Conservation (phyloP, 331 rosid genomes). For the Dryas integrifolia region DNA sequence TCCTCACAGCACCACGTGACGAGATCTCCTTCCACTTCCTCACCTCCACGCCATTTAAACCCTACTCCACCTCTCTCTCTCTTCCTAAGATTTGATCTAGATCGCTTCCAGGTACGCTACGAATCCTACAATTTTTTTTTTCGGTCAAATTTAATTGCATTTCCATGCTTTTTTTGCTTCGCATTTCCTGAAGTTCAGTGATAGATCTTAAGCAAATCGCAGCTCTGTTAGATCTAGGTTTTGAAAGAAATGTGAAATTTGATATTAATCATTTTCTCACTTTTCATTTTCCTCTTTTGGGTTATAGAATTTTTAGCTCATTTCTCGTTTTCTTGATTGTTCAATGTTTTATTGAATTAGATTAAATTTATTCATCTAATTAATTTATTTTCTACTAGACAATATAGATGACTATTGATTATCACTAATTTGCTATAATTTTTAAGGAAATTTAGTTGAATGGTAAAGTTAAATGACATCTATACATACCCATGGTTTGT, state of each 20-base stretch:
- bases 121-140: neutral
- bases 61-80: neutral
- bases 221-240: neutral
- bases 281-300: neutral
- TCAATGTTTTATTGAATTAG: neutral
- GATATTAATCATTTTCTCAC: neutral
- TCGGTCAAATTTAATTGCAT: neutral
- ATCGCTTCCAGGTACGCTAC: slow-evolving; percentile 28
- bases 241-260: neutral
- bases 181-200: neutral
- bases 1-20: slow-evolving; percentile 26
- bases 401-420: neutral
- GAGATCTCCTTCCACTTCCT: neutral
- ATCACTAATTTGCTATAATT: neutral
- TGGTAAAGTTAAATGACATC: neutral
- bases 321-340: neutral
- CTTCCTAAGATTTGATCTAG: neutral
- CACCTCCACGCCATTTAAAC: neutral
- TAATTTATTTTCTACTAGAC: neutral
- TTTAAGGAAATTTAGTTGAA: neutral
- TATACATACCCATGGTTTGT: neutral
- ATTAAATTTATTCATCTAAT: neutral
- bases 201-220: neutral
- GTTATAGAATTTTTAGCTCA: neutral
- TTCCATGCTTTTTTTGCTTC: neutral